Percentiles rank a stretch among this genome's conserved stretches.
These are phyloP conservation scores for Rosa hybrid DNA, from an alignment of 331 rosid genomes.

Conservation along the genomic window DNA sequence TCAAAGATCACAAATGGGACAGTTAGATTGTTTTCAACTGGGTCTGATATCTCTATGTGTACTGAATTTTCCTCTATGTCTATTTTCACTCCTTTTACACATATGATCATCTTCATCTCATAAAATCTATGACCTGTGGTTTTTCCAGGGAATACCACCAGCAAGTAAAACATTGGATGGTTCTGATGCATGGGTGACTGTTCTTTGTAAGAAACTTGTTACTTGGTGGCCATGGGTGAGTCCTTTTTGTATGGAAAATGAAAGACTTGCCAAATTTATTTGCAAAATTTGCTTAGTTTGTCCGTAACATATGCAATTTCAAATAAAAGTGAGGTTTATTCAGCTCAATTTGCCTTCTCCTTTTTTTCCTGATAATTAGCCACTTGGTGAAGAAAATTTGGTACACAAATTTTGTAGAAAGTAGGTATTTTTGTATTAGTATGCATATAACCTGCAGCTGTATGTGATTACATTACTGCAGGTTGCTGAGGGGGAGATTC, in stretches of 20 bases:
- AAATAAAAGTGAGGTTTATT: background rate
- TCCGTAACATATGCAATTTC: background rate
- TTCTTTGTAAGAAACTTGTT: slow-evolving; percentile 67
- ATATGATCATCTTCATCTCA: slow-evolving; percentile 5
- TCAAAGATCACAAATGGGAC: background rate
- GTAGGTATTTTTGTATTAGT: background rate
- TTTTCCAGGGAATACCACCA: slow-evolving; percentile 78
- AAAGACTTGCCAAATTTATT: background rate
- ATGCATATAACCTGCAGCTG: slow-evolving; percentile 12
- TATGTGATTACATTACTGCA: slow-evolving; percentile 32
- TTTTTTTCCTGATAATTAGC: background rate
- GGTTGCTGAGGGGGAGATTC: slow-evolving; percentile 91
- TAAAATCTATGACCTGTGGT: slow-evolving; percentile 17
- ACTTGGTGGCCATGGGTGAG: slow-evolving; percentile 96
- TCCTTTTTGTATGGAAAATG: slow-evolving; percentile 8
- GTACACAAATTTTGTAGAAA: background rate
- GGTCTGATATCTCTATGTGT: background rate
- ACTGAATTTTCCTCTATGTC: slow-evolving; percentile 5
- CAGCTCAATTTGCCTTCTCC: background rate
- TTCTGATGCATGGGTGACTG: slow-evolving; percentile 76
- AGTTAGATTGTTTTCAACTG: background rate
- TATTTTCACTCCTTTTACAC: background rate
- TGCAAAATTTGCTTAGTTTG: background rate
- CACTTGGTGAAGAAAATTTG: background rate
- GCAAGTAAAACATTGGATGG: slow-evolving; percentile 48